Base-by-base conservation (phyloP, 352 stramenopile species). In the Phytophthora citrophthora region DNA sequence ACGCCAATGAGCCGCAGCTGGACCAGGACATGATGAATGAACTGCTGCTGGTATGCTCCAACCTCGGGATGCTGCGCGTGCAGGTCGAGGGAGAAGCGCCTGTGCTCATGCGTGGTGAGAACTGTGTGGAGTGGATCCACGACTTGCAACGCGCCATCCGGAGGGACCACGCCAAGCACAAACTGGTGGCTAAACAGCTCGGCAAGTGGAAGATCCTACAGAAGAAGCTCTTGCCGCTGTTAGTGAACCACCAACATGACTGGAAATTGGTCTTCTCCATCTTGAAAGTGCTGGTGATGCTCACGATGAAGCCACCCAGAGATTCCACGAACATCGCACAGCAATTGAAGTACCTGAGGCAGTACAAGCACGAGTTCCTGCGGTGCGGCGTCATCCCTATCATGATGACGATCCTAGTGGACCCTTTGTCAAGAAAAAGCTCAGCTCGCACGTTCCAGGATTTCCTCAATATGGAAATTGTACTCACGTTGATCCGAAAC, bases 251-350 rank as follows among this genome's bases (percentile, higher is more conserved):
- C 61, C 89, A 96, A 57, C 79, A 93, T 63, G 88, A 96, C 72
- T 92, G 81, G 81, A 72, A 70, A 38, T 77, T 96, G n/a, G 85
- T 94, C 11, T 93, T 95, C 44, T 95, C 89, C 26, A 91, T 96
- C 57, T 70, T 95, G 15, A 96, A 96, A 60, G 87, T 96, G 55
- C 81, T 96, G 36, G 88, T 95, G 23, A 95, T 96, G 89, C 76
- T 96, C 34, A 96, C 89, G 2, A 96, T 93, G 86, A 91, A 91
- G 43, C 89, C 88, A 1, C 54, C 84, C 4, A 77, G 76, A 20
- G 86, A 95, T 43, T 95, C 87, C 31, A 89, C 76, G 40, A 89
- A 95, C 54, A 78, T 94, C 27, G 79, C 84, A 7, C 74, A 93
- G 53, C 87, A 96, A 53, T 64, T 95, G 32, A 84, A 84, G 69